phyloP scores from a whole-genome alignment of 495 filamentous ascomycete genomes.

The Penicillium steckii region DNA sequence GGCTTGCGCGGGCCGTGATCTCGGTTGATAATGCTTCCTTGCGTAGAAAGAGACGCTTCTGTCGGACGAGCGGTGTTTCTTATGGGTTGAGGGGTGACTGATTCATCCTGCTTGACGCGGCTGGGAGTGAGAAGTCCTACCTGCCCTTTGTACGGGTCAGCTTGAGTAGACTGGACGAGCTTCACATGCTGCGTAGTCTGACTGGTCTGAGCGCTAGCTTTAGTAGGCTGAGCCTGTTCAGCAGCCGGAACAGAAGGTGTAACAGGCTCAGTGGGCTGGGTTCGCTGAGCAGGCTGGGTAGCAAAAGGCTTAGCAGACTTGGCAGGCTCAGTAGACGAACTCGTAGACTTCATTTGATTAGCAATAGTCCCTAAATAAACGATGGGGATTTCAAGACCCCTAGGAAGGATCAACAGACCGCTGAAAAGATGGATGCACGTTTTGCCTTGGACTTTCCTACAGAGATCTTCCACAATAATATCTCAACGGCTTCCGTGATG shows the following conservation, averaged over 20 bases:
- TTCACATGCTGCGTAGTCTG: background rate
- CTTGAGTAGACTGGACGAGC: background rate
- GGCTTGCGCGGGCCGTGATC: background rate
- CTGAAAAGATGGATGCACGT: background rate
- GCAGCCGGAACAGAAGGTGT: no score
- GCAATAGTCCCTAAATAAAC: no score
- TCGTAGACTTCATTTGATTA: background rate
- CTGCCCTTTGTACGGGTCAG: no score
- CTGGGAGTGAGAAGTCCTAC: background rate
- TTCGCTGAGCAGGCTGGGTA: background rate
- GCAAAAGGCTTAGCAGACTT: background rate
- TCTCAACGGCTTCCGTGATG: background rate
- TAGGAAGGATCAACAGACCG: background rate
- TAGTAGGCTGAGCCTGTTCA: no score
- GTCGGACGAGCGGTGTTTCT: no score
- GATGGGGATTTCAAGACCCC: background rate
- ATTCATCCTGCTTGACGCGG: background rate
- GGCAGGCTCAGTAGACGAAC: background rate
- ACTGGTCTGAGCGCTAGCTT: background rate
- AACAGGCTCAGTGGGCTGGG: no score
- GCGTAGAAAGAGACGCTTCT: no score
- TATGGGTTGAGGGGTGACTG: background rate
- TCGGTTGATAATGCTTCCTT: no score
- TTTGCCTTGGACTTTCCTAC: background rate
- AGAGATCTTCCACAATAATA: background rate